phyloP scores from a whole-genome alignment of 257 asterid genomes.

The Avicennia marina region DNA sequence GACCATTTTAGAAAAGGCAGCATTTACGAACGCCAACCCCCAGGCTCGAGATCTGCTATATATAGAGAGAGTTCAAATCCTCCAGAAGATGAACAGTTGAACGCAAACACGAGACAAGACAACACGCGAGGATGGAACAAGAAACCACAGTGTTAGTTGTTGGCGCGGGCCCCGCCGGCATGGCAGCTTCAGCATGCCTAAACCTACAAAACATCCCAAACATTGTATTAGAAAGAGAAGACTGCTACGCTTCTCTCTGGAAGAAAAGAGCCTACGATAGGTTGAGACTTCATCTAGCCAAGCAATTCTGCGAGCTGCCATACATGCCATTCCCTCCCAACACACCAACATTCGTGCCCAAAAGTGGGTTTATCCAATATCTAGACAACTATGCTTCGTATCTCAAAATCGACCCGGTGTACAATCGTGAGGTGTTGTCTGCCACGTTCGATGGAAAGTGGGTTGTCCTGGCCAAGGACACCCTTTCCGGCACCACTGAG shows the following conservation, averaged over 20 bases:
- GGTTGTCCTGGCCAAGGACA: conserved; percentile 23
- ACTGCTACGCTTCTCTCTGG: conserved; percentile 57
- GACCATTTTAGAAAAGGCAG: too few relatives aligned
- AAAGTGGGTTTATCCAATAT: conserved; percentile 29
- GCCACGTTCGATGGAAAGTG: conserved; percentile 32
- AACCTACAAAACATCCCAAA: conserved; percentile 31
- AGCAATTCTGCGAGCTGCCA: conserved; percentile 52
- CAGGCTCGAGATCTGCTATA: too few relatives aligned
- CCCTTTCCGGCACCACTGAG: conserved; percentile 7
- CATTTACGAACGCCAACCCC: too few relatives aligned
- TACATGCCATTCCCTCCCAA: conserved; percentile 31
- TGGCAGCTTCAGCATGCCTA: conserved; percentile 54
- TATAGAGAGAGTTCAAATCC: too few relatives aligned
- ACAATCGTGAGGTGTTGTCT: conserved; percentile 9
- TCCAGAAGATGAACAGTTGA: too few relatives aligned
- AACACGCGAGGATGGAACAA: neutral
- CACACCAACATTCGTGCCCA: conserved; percentile 39
- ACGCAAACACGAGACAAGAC: too few relatives aligned
- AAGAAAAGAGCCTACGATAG: conserved; percentile 45
- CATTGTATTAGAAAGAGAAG: conserved; percentile 53
- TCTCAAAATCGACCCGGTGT: conserved; percentile 24
- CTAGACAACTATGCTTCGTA: conserved; percentile 31
- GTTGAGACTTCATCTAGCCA: conserved; percentile 50
- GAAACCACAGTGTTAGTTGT: conserved; percentile 32
- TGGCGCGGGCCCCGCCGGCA: conserved; percentile 66